Base-by-base conservation (phyloP, 129 eudicot species). In the Ambrosia trifida region DNA sequence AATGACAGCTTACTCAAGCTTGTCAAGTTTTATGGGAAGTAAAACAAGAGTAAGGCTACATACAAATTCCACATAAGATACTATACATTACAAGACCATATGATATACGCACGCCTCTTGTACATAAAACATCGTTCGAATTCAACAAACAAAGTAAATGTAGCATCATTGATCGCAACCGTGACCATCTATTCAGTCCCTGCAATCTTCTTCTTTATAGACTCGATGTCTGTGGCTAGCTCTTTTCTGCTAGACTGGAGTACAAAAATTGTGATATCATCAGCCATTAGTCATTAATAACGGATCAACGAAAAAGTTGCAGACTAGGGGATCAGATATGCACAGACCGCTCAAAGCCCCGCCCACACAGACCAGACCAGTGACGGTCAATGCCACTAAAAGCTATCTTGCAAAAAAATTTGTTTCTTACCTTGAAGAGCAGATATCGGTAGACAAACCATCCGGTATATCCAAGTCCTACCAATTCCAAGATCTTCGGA, bases 371-470 rank as follows among this genome's bases (percentile, higher is more conserved):
- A 58, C 40, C 40, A 57, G 36, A 2, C 41, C 18, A 18, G 65
- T 59, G 19, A 32, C 0, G 3, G 5, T 33, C 28, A 35, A 28
- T 28, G 16, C 67, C 46, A 35, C 67, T 11, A 3, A 33, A 33
- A 62, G n/a, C 2, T n/a, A 62, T 33, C 30, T 16, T 62, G 28
- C 30, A 8, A 3, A 14, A 14, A 2, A 5, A 16, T 7, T 3
- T 35, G 9, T n/a, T 16, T 62, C 28, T 60, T 73, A 90, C 98
- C 92, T 95, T 86, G 83, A 95, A 95, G 61, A 95, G 99, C 72
- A 95, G 96, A 75, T 95, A 95, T 74, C 99, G 94, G 85, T 95
- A 95, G 64, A 95, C 97, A 84, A 95, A 95, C 99, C 99, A 93
- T 73, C 95, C 98, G 4, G 98, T 75, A 77, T 95, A 95, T 81